Evolutionary conservation across 148 eudicot genomes (phyloP), one percentile per base, ranked within the genome.

Genomic region (Simmondsia chinensis): DNA sequence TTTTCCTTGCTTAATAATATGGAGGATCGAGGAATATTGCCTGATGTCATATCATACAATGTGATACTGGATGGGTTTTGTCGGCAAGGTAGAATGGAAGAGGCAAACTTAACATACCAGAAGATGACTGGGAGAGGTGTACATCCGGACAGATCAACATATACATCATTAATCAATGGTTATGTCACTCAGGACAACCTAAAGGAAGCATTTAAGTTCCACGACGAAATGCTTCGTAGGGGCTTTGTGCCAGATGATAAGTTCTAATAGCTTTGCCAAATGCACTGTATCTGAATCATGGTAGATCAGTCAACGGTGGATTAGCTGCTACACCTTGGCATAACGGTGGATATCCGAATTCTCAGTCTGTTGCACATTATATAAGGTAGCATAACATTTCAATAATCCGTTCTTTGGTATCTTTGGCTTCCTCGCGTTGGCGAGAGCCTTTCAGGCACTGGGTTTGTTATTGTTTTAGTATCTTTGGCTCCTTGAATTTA

Each of bases 211-310:
- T 86, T 81, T 62, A 52, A 52, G 56, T 59, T 75, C 46, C 95
- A 86, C 42, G 87, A 86, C 68, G 83, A 77, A 61, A 86, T 86
- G 95, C 69, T 86, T 20, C 64, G 52, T 35, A 73, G 60, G 65
- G 95, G 95, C 30, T 78, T 81, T 39, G 73, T 60, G 16, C 91
- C 95, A 3, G 86, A 86, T 71, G 95, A 81, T 56, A 86, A 73
- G 19, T 82, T 81, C 53, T 86, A 33, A 56, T 38, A 28, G 24
- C 12, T 47, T 18, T 10, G 33, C 27, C 29, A 28, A 9, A n/a
- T n/a, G n/a, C n/a, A n/a, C n/a, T n/a, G n/a, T n/a, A n/a, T n/a
- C n/a, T n/a, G n/a, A n/a, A n/a, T n/a, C n/a, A n/a, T n/a, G n/a
- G n/a, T n/a, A n/a, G n/a, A n/a, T n/a, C n/a, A n/a, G n/a, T n/a